phyloP scores from a whole-genome alignment of 2,329 filamentous ascomycete species.

The Cadophora gregata region DNA sequence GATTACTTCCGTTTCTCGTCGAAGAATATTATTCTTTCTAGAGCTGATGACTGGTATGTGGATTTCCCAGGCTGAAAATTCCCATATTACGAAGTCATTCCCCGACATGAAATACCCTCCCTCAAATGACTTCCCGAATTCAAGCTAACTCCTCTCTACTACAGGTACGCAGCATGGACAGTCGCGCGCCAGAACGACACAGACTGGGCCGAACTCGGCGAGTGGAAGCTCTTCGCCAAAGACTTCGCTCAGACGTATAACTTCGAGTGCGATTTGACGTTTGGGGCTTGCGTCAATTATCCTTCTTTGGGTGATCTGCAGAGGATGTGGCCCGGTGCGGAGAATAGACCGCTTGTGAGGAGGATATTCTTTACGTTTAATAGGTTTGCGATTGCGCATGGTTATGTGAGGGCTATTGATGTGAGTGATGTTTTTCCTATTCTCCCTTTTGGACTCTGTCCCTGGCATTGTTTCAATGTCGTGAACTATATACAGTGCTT shows the following conservation, averaged over 20 bases:
- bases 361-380: constrained; percentile 24
- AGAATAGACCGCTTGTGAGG: constrained; percentile 20
- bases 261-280: constrained; percentile 23
- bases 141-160: not conserved
- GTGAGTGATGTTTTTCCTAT: not conserved
- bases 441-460: not conserved
- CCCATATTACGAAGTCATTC: not conserved
- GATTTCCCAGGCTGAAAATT: not conserved
- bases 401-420: constrained; percentile 21
- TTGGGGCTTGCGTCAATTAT: constrained; percentile 19
- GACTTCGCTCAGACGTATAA: constrained; percentile 20
- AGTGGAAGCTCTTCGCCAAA: constrained; percentile 24
- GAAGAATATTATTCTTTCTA: constrained; percentile 22
- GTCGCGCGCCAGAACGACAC: constrained; percentile 3
- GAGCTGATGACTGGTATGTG: constrained; percentile 19
- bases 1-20: constrained; percentile 23
- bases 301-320: constrained; percentile 18
- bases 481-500: too few relatives aligned
- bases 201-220: constrained; percentile 15
- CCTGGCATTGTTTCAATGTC: too few relatives aligned
- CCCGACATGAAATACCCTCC: too few relatives aligned
- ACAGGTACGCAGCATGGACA: constrained; percentile 24
- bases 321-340: constrained; percentile 4
- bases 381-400: constrained; percentile 14
- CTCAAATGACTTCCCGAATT: not conserved